Evolutionary conservation across 306 rosid genomes (phyloP).

Genomic region (Trifolium pratense): DNA sequence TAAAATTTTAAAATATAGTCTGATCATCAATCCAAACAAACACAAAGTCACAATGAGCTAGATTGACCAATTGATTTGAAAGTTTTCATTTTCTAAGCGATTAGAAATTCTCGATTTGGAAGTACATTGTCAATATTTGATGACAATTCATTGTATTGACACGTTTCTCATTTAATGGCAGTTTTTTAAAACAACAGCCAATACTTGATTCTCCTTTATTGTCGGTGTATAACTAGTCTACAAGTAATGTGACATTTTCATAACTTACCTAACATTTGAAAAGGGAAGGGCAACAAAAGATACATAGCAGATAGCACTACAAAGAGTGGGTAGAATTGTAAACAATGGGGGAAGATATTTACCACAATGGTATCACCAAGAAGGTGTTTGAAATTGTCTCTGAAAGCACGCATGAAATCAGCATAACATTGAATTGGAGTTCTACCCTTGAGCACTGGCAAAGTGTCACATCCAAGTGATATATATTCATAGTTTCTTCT

Average conservation of each 20-base stretch:
- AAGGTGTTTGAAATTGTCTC: slow-evolving; percentile 76
- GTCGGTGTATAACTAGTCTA: too few relatives aligned
- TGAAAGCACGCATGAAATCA: slow-evolving; percentile 91
- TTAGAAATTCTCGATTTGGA: too few relatives aligned
- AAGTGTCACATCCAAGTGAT: slow-evolving; percentile 84
- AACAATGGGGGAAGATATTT: not conserved
- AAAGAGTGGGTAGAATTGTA: not conserved
- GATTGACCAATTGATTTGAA: too few relatives aligned
- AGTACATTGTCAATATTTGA: too few relatives aligned
- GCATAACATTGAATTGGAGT: slow-evolving; percentile 91
- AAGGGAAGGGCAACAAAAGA: not conserved
- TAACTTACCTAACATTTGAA: not conserved
- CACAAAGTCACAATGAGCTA: too few relatives aligned
- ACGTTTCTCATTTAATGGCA: too few relatives aligned
- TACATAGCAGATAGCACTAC: not conserved
- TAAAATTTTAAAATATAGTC: too few relatives aligned
- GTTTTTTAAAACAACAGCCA: too few relatives aligned
- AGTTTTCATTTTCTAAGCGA: too few relatives aligned
- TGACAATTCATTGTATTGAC: too few relatives aligned
- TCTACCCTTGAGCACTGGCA: slow-evolving; percentile 92
- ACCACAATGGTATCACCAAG: slow-evolving; percentile 97
- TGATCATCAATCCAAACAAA: too few relatives aligned
- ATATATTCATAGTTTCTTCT: slow-evolving; percentile 81
- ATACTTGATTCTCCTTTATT: too few relatives aligned
- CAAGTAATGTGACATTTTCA: not conserved